Base-by-base conservation (phyloP, 1,139 yeast species). In the Yarrowia galli region DNA sequence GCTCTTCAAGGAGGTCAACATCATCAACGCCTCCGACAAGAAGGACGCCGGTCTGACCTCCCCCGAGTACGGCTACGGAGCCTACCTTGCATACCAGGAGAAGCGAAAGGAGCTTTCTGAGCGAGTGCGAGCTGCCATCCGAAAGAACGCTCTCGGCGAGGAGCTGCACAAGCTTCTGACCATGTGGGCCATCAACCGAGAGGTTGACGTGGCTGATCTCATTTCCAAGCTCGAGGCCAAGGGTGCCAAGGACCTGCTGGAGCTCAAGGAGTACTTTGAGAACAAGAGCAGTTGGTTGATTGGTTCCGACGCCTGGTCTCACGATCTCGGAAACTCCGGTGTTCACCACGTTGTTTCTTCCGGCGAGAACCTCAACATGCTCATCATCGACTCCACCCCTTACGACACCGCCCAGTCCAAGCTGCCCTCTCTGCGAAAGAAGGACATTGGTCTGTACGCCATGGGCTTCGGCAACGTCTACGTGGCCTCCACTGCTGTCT, bases 281-380 rank as follows among this genome's bases (percentile, higher is more conserved):
- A 75, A 81, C 53, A 81, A 82, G 67, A 82, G 89, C 32, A 84
- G 86, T 70, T 93, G 99, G 99, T 82, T 93, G 71, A 83, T 95
- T 71, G 98, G 98, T 28, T 92, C 98, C 10, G 98, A 93, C 78
- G 87, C 96, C 42, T 93, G 99, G 98, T 85, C 97, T 23, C 92
- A 89, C 76, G 98, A 93, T 80, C 82, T 91, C 73, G 98, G 98
- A 49, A 84, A 91, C 71, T 89, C 97, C 13, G 97, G 98, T 77
- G 90, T 93, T 67, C 98, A 95, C 78, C 89, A 88, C 75, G 89
- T 92, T 18, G 81, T 93, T 64, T 80, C 92, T 42, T 88, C 95
- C 0, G 89, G 89, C 61, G 84, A 87, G 76, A 91, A 92, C 75
- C 80, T 93, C 73, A 95, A 95, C 78, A 85, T 93, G 86, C 85